A percentile compares a stretch with the other conserved stretches of the same genome.
phyloP scores from a whole-genome alignment of 2,329 filamentous ascomycete species.

The Fusarium sp. region DNA sequence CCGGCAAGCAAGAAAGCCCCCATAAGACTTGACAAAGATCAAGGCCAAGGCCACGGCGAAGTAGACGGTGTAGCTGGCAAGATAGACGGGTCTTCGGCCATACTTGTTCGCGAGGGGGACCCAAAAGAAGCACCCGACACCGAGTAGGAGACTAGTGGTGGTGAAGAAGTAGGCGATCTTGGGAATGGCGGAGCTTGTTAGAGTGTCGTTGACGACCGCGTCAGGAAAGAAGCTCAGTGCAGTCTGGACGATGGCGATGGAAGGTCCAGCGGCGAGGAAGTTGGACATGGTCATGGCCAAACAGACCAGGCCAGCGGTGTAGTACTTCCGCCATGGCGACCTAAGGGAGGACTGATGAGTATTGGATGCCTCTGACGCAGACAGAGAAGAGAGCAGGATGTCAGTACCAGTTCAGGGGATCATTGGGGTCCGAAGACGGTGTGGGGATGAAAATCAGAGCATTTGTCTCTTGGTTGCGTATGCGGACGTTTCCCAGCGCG shows the following conservation, averaged over 20 bases:
- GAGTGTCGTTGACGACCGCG: slow-evolving; percentile 41
- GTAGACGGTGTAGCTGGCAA: slow-evolving; percentile 58
- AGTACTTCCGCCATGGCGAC: slow-evolving; percentile 60
- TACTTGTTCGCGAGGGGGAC: slow-evolving; percentile 59
- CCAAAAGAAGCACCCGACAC: slow-evolving; percentile 57
- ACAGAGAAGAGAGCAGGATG: not conserved
- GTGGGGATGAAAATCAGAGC: slow-evolving; percentile 27
- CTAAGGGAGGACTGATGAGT: slow-evolving; percentile 40
- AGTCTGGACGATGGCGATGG: slow-evolving; percentile 61
- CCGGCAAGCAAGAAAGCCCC: slow-evolving; percentile 57
- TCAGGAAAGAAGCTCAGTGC: slow-evolving; percentile 60
- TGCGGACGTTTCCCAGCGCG: slow-evolving; percentile 56
- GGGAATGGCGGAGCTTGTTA: slow-evolving; percentile 51
- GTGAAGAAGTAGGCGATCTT: slow-evolving; percentile 66
- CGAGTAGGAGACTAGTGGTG: slow-evolving; percentile 56
- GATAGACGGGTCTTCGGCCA: slow-evolving; percentile 57
- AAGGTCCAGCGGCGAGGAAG: slow-evolving; percentile 67
- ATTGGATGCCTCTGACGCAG: not conserved
- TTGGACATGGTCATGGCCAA: slow-evolving; percentile 67
- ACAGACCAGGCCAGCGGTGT: slow-evolving; percentile 62
- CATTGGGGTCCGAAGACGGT: slow-evolving; percentile 35
- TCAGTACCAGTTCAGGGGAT: slow-evolving; percentile 60
- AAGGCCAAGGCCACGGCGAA: slow-evolving; percentile 56
- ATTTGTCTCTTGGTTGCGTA: slow-evolving; percentile 47
- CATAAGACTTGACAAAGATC: slow-evolving; percentile 55